phyloP scores from a whole-genome alignment of 371 early-diverging fungal genomes.

The Coelomomyces lativittatus region DNA sequence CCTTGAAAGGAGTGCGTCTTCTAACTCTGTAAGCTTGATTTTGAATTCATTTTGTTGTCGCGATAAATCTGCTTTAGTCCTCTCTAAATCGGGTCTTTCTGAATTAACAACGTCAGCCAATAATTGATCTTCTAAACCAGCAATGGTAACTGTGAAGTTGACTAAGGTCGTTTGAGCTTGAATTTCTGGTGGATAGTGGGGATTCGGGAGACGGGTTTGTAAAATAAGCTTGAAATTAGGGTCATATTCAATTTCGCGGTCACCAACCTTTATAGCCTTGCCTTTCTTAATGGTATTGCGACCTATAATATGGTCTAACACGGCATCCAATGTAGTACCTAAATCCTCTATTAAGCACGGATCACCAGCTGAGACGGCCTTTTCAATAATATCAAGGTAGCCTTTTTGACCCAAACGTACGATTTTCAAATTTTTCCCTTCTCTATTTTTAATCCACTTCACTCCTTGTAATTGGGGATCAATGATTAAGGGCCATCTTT shows the following conservation, averaged over 20 bases:
- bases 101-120: slow-evolving; percentile 46
- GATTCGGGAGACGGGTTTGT: slow-evolving; percentile 39
- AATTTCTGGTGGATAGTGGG: slow-evolving; percentile 47
- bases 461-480: slow-evolving; percentile 47
- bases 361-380: slow-evolving; percentile 34
- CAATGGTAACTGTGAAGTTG: slow-evolving; percentile 43
- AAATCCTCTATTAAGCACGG: slow-evolving; percentile 39
- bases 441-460: slow-evolving; percentile 38
- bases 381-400: slow-evolving; percentile 37
- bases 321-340: slow-evolving; percentile 31
- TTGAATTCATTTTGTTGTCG: slow-evolving; percentile 51
- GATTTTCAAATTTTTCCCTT: slow-evolving; percentile 21
- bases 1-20: slow-evolving; percentile 34
- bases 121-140: slow-evolving; percentile 43
- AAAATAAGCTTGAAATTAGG: slow-evolving; percentile 34
- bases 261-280: slow-evolving; percentile 34
- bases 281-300: slow-evolving; percentile 48
- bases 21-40: slow-evolving; percentile 37
- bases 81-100: slow-evolving; percentile 39
- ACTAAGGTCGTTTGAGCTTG: slow-evolving; percentile 45
- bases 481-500: slow-evolving; percentile 44
- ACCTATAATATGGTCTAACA: slow-evolving; percentile 35
- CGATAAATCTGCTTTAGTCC: slow-evolving; percentile 38
- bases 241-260: slow-evolving; percentile 47
- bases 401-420: slow-evolving; percentile 31